phyloP scores from a whole-genome alignment of 495 filamentous ascomycete genomes.

The Sabuloglossum arenarium region DNA sequence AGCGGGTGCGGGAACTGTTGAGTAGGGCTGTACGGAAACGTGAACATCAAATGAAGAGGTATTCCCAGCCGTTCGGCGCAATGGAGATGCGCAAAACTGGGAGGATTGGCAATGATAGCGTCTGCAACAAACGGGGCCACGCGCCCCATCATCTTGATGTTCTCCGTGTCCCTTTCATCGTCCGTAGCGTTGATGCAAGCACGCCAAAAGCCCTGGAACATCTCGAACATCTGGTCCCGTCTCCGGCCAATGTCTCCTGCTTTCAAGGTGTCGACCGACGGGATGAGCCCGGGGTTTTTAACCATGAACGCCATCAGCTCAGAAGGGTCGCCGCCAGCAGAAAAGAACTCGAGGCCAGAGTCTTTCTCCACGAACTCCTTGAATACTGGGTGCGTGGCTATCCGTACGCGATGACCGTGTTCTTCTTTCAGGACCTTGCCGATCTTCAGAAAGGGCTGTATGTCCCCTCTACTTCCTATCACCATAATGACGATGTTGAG shows the following conservation, averaged over 20 bases:
- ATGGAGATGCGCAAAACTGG: constrained; percentile 62
- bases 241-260: constrained; percentile 45
- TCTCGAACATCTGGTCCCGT: constrained; percentile 44
- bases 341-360: constrained; percentile 61
- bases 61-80: constrained; percentile 64
- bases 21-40: no score
- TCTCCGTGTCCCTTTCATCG: constrained; percentile 17
- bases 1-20: constrained; percentile 33
- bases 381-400: constrained; percentile 60
- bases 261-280: constrained; percentile 41
- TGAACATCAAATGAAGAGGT: constrained; percentile 69
- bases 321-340: constrained; percentile 56
- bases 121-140: constrained; percentile 52
- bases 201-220: constrained; percentile 61
- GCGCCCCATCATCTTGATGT: constrained; percentile 13
- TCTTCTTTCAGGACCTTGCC: constrained; percentile 38
- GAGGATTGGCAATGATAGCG: constrained; percentile 69
- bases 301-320: constrained; percentile 80
- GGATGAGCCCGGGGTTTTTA: constrained; percentile 63
- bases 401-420: constrained; percentile 52
- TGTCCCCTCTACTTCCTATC: constrained; percentile 59
- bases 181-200: constrained; percentile 47
- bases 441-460: constrained; percentile 53
- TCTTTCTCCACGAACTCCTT: constrained; percentile 44
- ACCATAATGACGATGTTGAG: constrained; percentile 67